Evolutionary conservation across 2,329 filamentous ascomycete genomes (phyloP).

Genomic region (Alternaria triticina): DNA sequence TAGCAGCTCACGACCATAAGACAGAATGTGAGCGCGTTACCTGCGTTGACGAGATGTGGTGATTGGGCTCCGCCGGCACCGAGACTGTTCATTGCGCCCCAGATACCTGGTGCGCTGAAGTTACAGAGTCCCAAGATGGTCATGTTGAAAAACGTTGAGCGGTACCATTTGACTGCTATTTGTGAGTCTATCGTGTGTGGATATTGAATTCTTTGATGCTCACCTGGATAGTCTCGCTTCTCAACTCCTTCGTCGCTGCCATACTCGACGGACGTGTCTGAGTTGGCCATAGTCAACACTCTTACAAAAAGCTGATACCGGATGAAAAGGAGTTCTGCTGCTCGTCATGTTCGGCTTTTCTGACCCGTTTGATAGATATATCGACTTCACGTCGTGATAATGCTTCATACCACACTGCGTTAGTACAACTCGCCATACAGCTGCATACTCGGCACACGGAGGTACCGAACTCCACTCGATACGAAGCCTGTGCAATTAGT

Average conservation of each 20-base stretch:
- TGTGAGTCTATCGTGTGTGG: neutral
- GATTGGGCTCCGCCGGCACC: constrained; percentile 71
- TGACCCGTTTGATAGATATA: neutral
- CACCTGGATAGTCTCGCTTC: constrained; percentile 36
- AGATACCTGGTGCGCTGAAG: constrained; percentile 73
- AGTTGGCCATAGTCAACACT: constrained; percentile 19
- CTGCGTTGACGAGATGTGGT: constrained; percentile 72
- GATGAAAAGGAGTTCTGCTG: neutral
- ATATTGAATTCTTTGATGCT: neutral
- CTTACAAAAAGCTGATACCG: neutral
- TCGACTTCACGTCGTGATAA: neutral
- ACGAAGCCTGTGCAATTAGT: neutral
- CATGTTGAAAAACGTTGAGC: constrained; percentile 75
- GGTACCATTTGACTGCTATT: constrained; percentile 67
- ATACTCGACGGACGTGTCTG: constrained; percentile 24
- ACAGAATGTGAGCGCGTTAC: constrained; percentile 74
- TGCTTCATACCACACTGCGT: neutral
- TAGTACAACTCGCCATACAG: neutral
- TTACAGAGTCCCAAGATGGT: constrained; percentile 74
- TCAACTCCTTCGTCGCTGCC: constrained; percentile 22
- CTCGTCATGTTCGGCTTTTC: too few relatives aligned
- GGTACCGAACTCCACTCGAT: neutral
- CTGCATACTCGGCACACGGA: neutral
- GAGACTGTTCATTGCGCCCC: constrained; percentile 74
- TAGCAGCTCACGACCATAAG: constrained; percentile 76